Base-by-base conservation (phyloP, 202 grass and related monocot species). In the Bolboschoenoplectus hybrid region DNA sequence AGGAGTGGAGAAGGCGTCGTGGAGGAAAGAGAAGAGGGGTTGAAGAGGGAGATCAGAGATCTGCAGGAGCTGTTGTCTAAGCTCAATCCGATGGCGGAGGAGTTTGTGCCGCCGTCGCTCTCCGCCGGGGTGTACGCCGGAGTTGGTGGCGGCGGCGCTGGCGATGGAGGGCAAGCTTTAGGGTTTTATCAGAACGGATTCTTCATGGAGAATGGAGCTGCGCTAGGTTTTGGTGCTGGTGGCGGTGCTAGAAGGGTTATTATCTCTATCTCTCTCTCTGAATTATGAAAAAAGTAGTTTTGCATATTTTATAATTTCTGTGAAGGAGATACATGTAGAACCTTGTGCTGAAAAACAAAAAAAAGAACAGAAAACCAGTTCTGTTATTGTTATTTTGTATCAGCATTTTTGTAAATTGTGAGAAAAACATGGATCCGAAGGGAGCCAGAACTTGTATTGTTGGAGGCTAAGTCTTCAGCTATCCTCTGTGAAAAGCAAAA, bases 71-170 rank as follows among this genome's bases (percentile, higher is more conserved):
- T 99, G 36, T 89, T 99, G 70, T 99, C 97, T 82, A 99, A 99
- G 91, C 90, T 99, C 89, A 97, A 99, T 84, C 97, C 97, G 73
- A 99, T 99, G 97, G 97, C 97, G 3, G 93, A 97, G 92, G 97
- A 99, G 88, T 99, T 99, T 86, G 93, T 97, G 16, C 97, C 93
- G 26, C 92, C 93, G 0, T 99, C 93, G 36, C 93, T 93, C 65
- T 17, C 82, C 52, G 38, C 85, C 51, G 82, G 71, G 35, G 0
- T 75, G 74, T 39, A 82, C 26, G 82, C 47, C 62, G 88, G 80
- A 10, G 55, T 60, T 71, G 72, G 84, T 0, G 87, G 67, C 87
- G 88, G 85, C 77, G 76, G 85, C 16, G 71, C 50, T 83, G 57
- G 3, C 47, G 85, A 41, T 7, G 86, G 26, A 0, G 79, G 71